Evolutionary conservation across 2,329 filamentous ascomycete genomes (phyloP).

Genomic region (Macrophomina phaseolina): DNA sequence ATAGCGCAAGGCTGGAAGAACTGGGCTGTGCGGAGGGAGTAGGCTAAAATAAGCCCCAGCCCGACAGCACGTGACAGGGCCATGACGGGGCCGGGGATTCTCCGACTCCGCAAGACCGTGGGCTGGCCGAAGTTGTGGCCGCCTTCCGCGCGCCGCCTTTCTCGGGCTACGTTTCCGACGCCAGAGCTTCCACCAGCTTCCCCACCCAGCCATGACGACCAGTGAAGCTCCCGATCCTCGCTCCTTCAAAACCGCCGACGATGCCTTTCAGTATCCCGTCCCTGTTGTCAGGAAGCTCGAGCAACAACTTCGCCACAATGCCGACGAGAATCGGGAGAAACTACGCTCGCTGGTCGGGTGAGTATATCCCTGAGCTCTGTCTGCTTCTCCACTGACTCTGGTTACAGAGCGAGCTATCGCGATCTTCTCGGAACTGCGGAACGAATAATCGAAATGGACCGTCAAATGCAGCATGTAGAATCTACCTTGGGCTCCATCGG

Average conservation of each 20-base stretch:
- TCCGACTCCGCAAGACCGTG: background rate
- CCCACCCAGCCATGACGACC: slow-evolving; percentile 51
- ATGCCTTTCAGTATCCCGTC: slow-evolving; percentile 70
- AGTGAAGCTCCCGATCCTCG: slow-evolving; percentile 62
- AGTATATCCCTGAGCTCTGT: slow-evolving; percentile 31
- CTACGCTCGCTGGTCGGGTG: slow-evolving; percentile 71
- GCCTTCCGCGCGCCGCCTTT: background rate
- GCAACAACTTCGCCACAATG: slow-evolving; percentile 66
- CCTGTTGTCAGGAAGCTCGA: slow-evolving; percentile 67
- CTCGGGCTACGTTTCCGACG: slow-evolving; percentile 22
- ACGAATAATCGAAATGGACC: slow-evolving; percentile 88
- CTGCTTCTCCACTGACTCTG: background rate
- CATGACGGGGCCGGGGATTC: background rate
- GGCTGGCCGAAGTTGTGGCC: background rate
- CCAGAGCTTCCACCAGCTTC: background rate
- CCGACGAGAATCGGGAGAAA: slow-evolving; percentile 69
- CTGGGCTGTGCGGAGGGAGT: background rate
- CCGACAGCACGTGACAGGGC: slow-evolving; percentile 3
- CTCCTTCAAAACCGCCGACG: slow-evolving; percentile 66
- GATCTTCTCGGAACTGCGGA: slow-evolving; percentile 91
- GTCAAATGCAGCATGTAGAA: slow-evolving; percentile 77
- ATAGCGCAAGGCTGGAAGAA: slow-evolving; percentile 16
- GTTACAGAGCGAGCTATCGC: slow-evolving; percentile 71
- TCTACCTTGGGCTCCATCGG: slow-evolving; percentile 74
- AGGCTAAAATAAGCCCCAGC: background rate